Base-by-base conservation (phyloP, 108 stramenopile genomes). In the Asterionellopsis glacialis region DNA sequence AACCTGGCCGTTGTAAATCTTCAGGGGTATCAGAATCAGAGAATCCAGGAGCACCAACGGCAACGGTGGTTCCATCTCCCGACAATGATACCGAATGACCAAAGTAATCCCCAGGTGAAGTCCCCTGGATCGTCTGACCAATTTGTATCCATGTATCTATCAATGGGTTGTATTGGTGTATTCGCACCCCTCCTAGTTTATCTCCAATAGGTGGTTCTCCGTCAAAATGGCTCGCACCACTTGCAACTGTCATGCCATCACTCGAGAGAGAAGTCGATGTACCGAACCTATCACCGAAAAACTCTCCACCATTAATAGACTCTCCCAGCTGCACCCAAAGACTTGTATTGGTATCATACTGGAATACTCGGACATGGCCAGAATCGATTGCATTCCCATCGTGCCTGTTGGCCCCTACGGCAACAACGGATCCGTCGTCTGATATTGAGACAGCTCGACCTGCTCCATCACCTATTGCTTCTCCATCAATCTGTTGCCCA, bases 81-180 rank as follows among this genome's bases (percentile, higher is more conserved):
- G 60, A 68, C 14, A 68, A 41, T 18, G 59, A 51, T 18, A 68
- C 59, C 12, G 50, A 41, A 0, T 54, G 28, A 26, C 67, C 67
- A 0, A 61, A 53, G 39, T 45, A 16, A 55, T 55, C 53, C 9
- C 54, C 54, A 19, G 26, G 3, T 0, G 25, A 21, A 13, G 19
- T 25, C 1, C 67, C 67, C 24, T 18, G 40, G 12, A 68, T 60
- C 14, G 55, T 45, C 12, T 43, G 13, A n/a, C 59, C 67, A 12
- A 68, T 24, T 44, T 68, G 67, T 4, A 4, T 33, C 33, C 33
- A 33, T 33, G 33, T 7, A 7, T 33, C 33, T 33, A 5, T 7
- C 33, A 33, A 7, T 5, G 33, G 7, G 33, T 33, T 7, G 7
- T 33, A 33, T 7, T 33, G 33, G 7, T 33, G 33, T 33, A 33